Conservation (phyloP, 352 stramenopile species). For the Phytophthora quininea region DNA sequence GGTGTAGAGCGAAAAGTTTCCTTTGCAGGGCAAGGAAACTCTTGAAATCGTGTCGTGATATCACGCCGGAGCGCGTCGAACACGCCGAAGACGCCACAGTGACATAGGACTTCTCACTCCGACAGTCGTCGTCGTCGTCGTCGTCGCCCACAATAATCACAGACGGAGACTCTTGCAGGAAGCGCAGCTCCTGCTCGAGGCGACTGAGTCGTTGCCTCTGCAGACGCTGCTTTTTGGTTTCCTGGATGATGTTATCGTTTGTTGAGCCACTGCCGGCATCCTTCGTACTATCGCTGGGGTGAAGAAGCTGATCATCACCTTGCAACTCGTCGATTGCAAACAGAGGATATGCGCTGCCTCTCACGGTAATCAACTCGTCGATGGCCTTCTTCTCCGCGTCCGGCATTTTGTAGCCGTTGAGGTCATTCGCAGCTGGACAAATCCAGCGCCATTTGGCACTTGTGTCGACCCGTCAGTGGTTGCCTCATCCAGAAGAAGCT, state of each 20-base stretch:
- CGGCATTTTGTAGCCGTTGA: conserved; percentile 52
- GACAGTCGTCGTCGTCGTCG: conserved; percentile 37
- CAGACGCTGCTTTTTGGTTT: conserved; percentile 47
- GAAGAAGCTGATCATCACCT: conserved; percentile 10
- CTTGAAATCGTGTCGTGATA: conserved; percentile 62
- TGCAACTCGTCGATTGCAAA: conserved; percentile 37
- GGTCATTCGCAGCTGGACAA: conserved; percentile 1
- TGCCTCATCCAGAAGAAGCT: conserved; percentile 38
- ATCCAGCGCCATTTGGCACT: neutral
- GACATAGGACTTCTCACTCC: conserved; percentile 54
- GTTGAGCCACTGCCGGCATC: neutral
- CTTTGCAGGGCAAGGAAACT: conserved; percentile 54
- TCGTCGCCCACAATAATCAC: conserved; percentile 58
- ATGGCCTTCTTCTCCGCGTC: conserved; percentile 49
- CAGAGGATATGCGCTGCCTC: conserved; percentile 39
- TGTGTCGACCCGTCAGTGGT: neutral
- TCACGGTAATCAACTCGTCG: conserved; percentile 48
- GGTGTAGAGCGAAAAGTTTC: conserved; percentile 28
- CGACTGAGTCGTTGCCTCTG: conserved; percentile 50
- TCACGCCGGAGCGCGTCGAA: conserved; percentile 58
- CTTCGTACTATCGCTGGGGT: neutral
- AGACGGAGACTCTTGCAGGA: conserved; percentile 49
- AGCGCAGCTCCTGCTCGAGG: conserved; percentile 64
- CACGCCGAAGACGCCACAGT: conserved; percentile 50
- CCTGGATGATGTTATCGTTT: conserved; percentile 52